These are phyloP conservation scores for Ustilago hordei DNA, from an alignment of 1,284 basidiomycete species.

Conservation along the genomic window DNA sequence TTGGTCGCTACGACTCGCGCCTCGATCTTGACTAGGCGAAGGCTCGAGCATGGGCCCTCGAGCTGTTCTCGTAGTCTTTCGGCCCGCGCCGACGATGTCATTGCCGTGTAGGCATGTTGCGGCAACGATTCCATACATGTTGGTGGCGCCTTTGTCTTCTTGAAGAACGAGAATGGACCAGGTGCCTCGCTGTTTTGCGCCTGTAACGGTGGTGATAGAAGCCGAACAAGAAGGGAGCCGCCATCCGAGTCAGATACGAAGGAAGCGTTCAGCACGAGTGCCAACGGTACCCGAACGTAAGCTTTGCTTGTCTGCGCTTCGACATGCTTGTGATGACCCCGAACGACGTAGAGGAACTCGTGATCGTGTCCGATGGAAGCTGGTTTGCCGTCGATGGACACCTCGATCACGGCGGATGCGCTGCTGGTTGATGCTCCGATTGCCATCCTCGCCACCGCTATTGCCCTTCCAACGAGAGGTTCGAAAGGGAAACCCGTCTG, in stretches of 20 bases:
- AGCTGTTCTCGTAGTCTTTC: constrained; percentile 47
- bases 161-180: constrained; percentile 39
- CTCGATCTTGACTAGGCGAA: constrained; percentile 62
- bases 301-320: constrained; percentile 28
- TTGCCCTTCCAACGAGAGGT: neutral
- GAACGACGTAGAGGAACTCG: constrained; percentile 55
- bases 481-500: neutral
- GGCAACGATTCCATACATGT: constrained; percentile 37
- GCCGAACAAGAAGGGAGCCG: constrained; percentile 59
- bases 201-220: constrained; percentile 53
- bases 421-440: neutral
- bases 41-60: constrained; percentile 56
- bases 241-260: constrained; percentile 64
- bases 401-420: constrained; percentile 28
- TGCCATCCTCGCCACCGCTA: constrained; percentile 12
- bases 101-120: constrained; percentile 22
- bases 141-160: constrained; percentile 27
- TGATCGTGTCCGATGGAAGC: constrained; percentile 54
- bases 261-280: constrained; percentile 56
- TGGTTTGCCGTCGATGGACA: constrained; percentile 60
- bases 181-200: constrained; percentile 8
- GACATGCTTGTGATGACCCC: constrained; percentile 26
- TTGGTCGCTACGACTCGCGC: constrained; percentile 33
- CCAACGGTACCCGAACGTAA: constrained; percentile 49
- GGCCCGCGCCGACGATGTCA: constrained; percentile 17